Percentiles rank a stretch among this genome's conserved stretches.
These are phyloP conservation scores for Infundibulicybe gibba DNA, from an alignment of 768 basidiomycete genomes.

Conservation along the genomic window DNA sequence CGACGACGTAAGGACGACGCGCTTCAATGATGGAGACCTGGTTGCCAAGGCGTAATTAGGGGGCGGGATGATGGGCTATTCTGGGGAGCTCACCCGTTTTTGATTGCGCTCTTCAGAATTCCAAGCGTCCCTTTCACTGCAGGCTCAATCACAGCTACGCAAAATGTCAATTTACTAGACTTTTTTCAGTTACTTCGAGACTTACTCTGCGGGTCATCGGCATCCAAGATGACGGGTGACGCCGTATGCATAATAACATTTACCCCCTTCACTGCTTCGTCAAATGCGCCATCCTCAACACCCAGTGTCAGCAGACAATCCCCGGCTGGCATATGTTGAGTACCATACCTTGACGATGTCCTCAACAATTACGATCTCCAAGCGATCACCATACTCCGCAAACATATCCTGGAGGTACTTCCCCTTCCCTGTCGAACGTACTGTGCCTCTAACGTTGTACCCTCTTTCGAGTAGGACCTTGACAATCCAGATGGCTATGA, in stretches of 20 bases:
- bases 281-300: conserved; percentile 62
- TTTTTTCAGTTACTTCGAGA: background rate
- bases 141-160: no score
- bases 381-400: no score
- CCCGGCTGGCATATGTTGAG: background rate
- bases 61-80: background rate
- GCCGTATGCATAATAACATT: conserved; percentile 63
- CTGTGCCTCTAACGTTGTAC: no score
- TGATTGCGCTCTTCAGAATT: conserved; percentile 56
- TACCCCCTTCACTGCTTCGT: conserved; percentile 66
- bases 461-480: conserved; percentile 54
- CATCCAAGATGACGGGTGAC: conserved; percentile 49
- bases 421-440: conserved; percentile 60
- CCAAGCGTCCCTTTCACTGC: conserved; percentile 62
- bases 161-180: conserved; percentile 56
- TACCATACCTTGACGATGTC: conserved; percentile 45
- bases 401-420: no score
- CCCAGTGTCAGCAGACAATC: background rate
- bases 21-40: no score
- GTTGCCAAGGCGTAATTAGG: background rate
- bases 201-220: conserved; percentile 29
- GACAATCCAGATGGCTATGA: conserved; percentile 57
- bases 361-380: no score
- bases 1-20: no score
- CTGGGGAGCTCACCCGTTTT: conserved; percentile 36